Evolutionary conservation across 2,329 filamentous ascomycete species (phyloP).

Genomic region (Talaromyces atroroseus): DNA sequence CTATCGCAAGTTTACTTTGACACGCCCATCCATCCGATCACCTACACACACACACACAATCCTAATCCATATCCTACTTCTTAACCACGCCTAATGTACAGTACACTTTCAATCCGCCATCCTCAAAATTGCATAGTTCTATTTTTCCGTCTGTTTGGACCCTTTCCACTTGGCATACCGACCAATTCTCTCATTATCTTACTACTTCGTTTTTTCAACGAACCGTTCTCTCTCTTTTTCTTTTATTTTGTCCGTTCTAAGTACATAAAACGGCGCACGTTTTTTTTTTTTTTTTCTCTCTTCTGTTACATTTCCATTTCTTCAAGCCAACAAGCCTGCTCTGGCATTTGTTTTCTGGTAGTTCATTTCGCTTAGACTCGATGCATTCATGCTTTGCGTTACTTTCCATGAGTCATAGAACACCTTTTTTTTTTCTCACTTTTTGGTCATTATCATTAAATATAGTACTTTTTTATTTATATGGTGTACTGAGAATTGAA

Average conservation of each 20-base stretch:
- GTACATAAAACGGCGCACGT: constrained; percentile 7
- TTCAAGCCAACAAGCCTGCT: neutral
- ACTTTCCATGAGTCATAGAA: neutral
- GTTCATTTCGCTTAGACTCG: neutral
- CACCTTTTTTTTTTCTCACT: neutral
- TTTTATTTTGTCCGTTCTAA: neutral
- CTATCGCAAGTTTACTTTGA: neutral
- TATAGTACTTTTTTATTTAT: neutral
- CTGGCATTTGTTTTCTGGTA: neutral
- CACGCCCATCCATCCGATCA: too few relatives aligned
- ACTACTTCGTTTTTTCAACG: neutral
- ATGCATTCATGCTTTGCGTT: neutral
- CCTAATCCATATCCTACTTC: neutral
- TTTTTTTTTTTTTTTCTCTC: neutral
- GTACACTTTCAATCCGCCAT: constrained; percentile 3
- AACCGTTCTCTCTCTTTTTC: neutral
- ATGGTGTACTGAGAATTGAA: neutral
- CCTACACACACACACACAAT: neutral
- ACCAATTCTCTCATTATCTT: neutral
- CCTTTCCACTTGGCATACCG: neutral
- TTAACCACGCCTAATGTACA: constrained; percentile 10
- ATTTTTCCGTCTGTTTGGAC: neutral
- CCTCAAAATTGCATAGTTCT: constrained; percentile 7
- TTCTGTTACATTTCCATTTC: neutral
- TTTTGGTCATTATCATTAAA: neutral